These are phyloP conservation scores for Aureobasidium melanogenum DNA, from an alignment of 2,329 filamentous ascomycete genomes.

Conservation along the genomic window DNA sequence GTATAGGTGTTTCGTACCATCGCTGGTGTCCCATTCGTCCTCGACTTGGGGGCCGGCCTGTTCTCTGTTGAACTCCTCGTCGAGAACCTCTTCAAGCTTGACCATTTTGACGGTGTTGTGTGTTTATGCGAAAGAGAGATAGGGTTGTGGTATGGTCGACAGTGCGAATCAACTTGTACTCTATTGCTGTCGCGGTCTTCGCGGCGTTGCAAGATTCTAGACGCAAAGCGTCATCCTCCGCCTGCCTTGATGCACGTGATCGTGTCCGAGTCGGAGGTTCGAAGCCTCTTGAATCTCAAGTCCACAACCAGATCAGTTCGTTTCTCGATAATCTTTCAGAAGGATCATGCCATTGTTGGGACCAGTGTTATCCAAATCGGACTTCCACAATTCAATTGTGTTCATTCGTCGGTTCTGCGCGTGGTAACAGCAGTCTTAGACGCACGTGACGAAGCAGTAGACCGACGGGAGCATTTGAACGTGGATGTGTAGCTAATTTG, in stretches of 20 bases:
- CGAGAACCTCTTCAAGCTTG: constrained; percentile 91
- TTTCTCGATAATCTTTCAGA: not conserved
- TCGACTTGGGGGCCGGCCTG: constrained; percentile 63
- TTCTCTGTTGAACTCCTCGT: constrained; percentile 79
- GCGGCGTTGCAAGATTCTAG: not conserved
- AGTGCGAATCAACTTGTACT: not conserved
- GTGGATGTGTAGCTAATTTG: not conserved
- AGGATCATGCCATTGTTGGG: too few relatives aligned
- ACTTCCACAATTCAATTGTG: too few relatives aligned
- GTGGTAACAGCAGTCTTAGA: not conserved
- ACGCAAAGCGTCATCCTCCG: not conserved
- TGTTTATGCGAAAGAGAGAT: not conserved
- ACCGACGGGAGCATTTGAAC: too few relatives aligned
- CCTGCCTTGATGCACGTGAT: not conserved
- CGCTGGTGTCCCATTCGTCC: constrained; percentile 82
- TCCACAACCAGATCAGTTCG: not conserved
- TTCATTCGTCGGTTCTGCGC: not conserved
- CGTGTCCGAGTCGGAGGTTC: not conserved
- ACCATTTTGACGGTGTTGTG: constrained; percentile 58
- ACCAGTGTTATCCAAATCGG: too few relatives aligned
- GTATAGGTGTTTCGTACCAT: constrained; percentile 58
- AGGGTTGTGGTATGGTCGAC: not conserved
- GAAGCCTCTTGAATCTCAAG: not conserved
- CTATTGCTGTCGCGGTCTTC: not conserved
- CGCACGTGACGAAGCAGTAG: not conserved